phyloP scores from a whole-genome alignment of 2,329 filamentous ascomycete species.

The Herpomyces periplanetae region DNA sequence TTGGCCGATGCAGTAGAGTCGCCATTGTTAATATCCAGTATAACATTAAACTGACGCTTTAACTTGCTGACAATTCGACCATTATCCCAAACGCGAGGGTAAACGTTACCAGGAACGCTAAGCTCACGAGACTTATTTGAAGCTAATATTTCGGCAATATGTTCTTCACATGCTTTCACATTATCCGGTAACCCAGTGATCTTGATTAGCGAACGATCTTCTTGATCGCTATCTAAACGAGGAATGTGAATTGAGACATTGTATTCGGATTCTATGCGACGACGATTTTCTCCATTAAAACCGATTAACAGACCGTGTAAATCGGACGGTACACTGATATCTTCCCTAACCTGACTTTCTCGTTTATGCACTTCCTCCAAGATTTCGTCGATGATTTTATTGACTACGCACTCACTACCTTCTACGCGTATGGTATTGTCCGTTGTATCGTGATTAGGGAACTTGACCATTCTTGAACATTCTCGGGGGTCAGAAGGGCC shows the following conservation, averaged over 20 bases:
- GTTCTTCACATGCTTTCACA: constrained; percentile 49
- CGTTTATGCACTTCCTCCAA: constrained; percentile 42
- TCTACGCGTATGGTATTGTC: constrained; percentile 58
- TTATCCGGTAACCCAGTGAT: constrained; percentile 36
- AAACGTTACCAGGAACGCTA: constrained; percentile 38
- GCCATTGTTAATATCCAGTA: too few relatives aligned
- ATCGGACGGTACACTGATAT: constrained; percentile 42
- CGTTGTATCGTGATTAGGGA: constrained; percentile 52
- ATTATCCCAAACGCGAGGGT: constrained; percentile 52
- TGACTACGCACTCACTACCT: constrained; percentile 41
- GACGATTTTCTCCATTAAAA: constrained; percentile 52
- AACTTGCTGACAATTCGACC: constrained; percentile 76
- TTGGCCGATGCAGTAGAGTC: constrained; percentile 57
- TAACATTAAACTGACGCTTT: constrained; percentile 48
- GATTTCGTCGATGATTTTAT: constrained; percentile 53
- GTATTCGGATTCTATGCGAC: constrained; percentile 49
- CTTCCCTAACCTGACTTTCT: constrained; percentile 38
- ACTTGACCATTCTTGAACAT: constrained; percentile 60
- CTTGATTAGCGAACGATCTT: constrained; percentile 47
- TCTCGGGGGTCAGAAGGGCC: constrained; percentile 53
- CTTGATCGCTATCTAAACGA: constrained; percentile 24
- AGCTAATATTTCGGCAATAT: constrained; percentile 39
- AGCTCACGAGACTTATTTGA: constrained; percentile 58
- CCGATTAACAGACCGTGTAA: constrained; percentile 78
- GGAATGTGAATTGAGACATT: constrained; percentile 61